These are phyloP conservation scores for Coprinopsis cinerea DNA, from an alignment of 768 basidiomycete genomes.

Conservation along the genomic window DNA sequence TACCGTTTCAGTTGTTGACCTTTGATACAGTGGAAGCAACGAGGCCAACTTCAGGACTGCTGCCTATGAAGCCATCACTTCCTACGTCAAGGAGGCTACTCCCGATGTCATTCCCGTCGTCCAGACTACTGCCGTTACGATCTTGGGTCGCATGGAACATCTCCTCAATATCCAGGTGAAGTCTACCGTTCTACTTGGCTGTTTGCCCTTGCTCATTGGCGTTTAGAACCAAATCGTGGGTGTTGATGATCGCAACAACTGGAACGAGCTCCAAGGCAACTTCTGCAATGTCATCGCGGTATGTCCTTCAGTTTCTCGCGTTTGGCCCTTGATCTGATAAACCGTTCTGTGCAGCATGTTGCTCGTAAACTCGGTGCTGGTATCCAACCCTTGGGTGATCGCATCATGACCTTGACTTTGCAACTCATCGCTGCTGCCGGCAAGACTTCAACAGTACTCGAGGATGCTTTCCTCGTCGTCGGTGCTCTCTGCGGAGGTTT, in stretches of 20 bases:
- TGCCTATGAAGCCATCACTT: slow-evolving; percentile 92
- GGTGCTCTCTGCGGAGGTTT: slow-evolving; percentile 78
- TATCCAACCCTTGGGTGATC: slow-evolving; percentile 85
- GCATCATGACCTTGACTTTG: slow-evolving; percentile 90
- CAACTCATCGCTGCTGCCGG: slow-evolving; percentile 81
- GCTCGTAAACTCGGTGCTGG: slow-evolving; percentile 78
- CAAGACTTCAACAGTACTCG: slow-evolving; percentile 90
- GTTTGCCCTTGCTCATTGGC: not conserved
- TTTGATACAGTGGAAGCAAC: slow-evolving; percentile 60
- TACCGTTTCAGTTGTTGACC: slow-evolving; percentile 9
- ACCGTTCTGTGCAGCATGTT: slow-evolving; percentile 50
- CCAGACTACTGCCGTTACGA: slow-evolving; percentile 72
- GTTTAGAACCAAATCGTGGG: slow-evolving; percentile 87
- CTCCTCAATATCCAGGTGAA: slow-evolving; percentile 76
- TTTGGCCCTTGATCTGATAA: not conserved
- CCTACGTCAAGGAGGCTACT: slow-evolving; percentile 77
- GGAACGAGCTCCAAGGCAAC: slow-evolving; percentile 97
- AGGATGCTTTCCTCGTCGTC: slow-evolving; percentile 93
- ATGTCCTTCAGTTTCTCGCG: slow-evolving; percentile 23
- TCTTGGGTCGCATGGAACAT: slow-evolving; percentile 88
- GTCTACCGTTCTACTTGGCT: slow-evolving; percentile 1
- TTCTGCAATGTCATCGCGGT: slow-evolving; percentile 88
- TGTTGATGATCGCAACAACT: slow-evolving; percentile 93
- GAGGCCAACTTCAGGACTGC: slow-evolving; percentile 92
- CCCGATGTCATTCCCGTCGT: slow-evolving; percentile 76